phyloP scores from a whole-genome alignment of 2,329 filamentous ascomycete genomes.

The Triangularia setosa region DNA sequence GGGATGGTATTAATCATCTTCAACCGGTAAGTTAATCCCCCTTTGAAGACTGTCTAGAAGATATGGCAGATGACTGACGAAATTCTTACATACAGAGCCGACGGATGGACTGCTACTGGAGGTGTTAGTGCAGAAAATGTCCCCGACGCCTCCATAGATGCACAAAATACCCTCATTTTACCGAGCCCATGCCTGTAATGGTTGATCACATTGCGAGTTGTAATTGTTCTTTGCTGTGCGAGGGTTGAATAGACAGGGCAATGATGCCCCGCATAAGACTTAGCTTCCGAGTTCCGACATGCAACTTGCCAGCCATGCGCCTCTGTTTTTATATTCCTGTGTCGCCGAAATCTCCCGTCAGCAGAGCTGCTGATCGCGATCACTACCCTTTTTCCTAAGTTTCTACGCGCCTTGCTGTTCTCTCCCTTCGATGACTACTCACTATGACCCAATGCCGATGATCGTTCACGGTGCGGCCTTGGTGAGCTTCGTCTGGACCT shows the following conservation, averaged over 20 bases:
- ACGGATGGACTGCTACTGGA: not conserved
- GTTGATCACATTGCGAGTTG: not conserved
- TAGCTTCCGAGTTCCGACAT: not conserved
- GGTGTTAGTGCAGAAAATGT: not conserved
- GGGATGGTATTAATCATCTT: not conserved
- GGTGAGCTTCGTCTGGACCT: constrained; percentile 51
- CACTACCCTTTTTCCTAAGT: not conserved
- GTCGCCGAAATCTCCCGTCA: constrained; percentile 13
- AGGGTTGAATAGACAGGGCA: not conserved
- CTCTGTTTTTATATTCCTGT: constrained; percentile 3
- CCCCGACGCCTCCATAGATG: not conserved
- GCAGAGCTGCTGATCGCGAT: not conserved
- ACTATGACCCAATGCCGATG: constrained; percentile 25
- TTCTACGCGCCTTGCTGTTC: constrained; percentile 27
- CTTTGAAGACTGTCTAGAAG: not conserved
- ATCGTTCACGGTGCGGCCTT: constrained; percentile 40
- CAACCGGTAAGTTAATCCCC: not conserved
- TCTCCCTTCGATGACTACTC: not conserved
- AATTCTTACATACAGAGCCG: not conserved
- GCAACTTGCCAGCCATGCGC: not conserved
- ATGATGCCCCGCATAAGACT: constrained; percentile 16
- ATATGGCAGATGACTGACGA: not conserved
- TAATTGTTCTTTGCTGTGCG: not conserved
- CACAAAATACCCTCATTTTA: constrained; percentile 5
- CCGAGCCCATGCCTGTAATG: not conserved